These are phyloP conservation scores for Fusarium musae DNA, from an alignment of 2,329 filamentous ascomycete genomes.

Conservation along the genomic window DNA sequence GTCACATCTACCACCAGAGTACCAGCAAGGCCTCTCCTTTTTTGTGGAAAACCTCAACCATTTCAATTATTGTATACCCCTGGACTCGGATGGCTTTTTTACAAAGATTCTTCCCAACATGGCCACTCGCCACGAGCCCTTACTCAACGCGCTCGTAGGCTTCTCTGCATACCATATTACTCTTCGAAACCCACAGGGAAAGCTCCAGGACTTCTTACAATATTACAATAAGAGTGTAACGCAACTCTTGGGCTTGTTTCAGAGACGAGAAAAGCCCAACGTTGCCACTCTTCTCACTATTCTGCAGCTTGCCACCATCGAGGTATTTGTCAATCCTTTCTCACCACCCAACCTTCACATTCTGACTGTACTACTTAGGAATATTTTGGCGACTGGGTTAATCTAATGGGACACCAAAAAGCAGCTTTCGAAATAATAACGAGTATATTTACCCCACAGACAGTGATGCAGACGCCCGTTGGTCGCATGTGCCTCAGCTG, in stretches of 20 bases:
- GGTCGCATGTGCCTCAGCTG: conserved; percentile 82
- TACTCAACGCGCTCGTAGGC: conserved; percentile 87
- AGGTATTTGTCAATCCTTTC: conserved; percentile 64
- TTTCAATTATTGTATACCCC: conserved; percentile 84
- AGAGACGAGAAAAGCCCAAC: conserved; percentile 75
- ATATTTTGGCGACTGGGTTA: conserved; percentile 95
- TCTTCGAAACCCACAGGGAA: conserved; percentile 74
- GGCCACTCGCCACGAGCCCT: conserved; percentile 78
- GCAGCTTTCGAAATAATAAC: conserved; percentile 86
- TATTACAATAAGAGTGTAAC: conserved; percentile 93
- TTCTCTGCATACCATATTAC: conserved; percentile 91
- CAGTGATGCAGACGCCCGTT: conserved; percentile 75
- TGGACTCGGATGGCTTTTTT: conserved; percentile 79
- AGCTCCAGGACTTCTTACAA: conserved; percentile 82
- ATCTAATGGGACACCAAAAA: conserved; percentile 90
- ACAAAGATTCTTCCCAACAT: conserved; percentile 75
- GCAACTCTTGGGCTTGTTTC: conserved; percentile 76
- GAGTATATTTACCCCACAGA: conserved; percentile 80
- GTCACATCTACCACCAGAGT: conserved; percentile 71
- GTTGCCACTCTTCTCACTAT: conserved; percentile 86
- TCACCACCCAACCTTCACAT: conserved; percentile 24
- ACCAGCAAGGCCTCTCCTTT: conserved; percentile 83
- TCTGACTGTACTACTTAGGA: conserved; percentile 67
- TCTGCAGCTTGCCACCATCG: conserved; percentile 90
- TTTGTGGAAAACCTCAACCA: conserved; percentile 81